phyloP scores from a whole-genome alignment of 2,329 filamentous ascomycete species.

The Penicillium sp. region DNA sequence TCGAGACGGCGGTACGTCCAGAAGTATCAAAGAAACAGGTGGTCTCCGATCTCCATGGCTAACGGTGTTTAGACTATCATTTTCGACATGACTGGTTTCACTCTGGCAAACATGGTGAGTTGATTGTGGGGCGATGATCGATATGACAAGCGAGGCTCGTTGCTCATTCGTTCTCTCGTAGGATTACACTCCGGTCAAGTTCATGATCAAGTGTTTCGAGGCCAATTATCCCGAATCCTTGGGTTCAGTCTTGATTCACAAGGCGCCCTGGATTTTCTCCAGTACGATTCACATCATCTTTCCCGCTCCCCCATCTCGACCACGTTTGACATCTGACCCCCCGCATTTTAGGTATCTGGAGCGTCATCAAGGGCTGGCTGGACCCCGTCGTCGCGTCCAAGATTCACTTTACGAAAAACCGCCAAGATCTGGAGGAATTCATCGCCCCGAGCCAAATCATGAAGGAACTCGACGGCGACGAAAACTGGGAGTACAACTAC shows the following conservation, averaged over 20 bases:
- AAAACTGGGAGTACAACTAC: constrained; percentile 79
- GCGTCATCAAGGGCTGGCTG: constrained; percentile 89
- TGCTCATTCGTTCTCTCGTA: constrained; percentile 24
- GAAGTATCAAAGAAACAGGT: background rate
- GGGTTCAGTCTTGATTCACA: constrained; percentile 86
- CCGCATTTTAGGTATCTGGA: constrained; percentile 71
- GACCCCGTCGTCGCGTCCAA: constrained; percentile 94
- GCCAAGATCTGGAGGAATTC: constrained; percentile 70
- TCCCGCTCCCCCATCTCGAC: background rate
- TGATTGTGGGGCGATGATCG: background rate
- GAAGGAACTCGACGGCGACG: constrained; percentile 78
- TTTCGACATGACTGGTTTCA: constrained; percentile 94
- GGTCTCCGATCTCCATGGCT: constrained; percentile 9
- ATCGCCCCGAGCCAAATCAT: constrained; percentile 66
- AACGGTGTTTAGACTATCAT: constrained; percentile 63
- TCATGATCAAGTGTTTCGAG: constrained; percentile 99
- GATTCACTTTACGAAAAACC: constrained; percentile 83
- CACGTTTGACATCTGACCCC: background rate
- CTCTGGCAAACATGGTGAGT: constrained; percentile 83
- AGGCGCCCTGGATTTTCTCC: constrained; percentile 95
- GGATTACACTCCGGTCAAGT: constrained; percentile 95
- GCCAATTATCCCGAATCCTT: constrained; percentile 95
- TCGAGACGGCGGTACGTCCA: constrained; percentile 80
- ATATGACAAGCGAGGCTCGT: constrained; percentile 3
- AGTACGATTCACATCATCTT: constrained; percentile 44